Base-by-base conservation (phyloP, 352 stramenopile species). In the Pythium monospermum region DNA sequence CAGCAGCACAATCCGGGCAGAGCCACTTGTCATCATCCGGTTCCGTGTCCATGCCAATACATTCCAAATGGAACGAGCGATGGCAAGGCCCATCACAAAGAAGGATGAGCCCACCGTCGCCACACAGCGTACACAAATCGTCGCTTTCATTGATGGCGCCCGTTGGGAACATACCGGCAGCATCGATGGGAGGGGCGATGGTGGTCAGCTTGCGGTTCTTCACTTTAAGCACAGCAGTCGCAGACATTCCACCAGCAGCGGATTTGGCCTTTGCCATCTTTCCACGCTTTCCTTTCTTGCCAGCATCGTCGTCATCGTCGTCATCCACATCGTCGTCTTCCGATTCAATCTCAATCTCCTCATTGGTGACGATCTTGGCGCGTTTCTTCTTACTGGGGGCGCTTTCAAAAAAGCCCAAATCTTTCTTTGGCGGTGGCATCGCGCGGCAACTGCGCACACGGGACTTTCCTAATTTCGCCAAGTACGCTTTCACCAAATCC, bases 41-140 rank as follows among this genome's bases (percentile, higher is more conserved):
- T 22, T 94, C 83, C 5, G 71, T 53, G 25, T 85, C 76, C 78
- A 95, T 88, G 7, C 87, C 85, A 19, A 97, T 72, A 68, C 91
- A 97, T 25, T 94, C 69, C n/a, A 95, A 55, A 64, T 97, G 91
- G 59, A 97, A 97, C 26, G 89, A 96, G 3, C 91, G 83, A 55
- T 96, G 89, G 54, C 91, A 97, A 13, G 83, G 85, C 7, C 91
- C 91, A 37, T 97, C 91, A 48, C 91, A 97, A 15, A 97, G 57
- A 13, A 97, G 63, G 42, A 97, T 94, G 30, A 96, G 57, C 0
- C 91, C 91, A 12, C 91, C 91, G 40, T 97, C 91, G 10, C 88
- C 85, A 38, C 91, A 97, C 15, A 97, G 57, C 31, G 86, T 94
- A 60, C 91, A 97, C 50, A 97, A 56, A 54, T 97, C 90, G 51